A percentile compares a stretch with the other conserved stretches of the same genome.
Conservation (phyloP, 495 filamentous ascomycete species). For the Jackrogersella minutella region DNA sequence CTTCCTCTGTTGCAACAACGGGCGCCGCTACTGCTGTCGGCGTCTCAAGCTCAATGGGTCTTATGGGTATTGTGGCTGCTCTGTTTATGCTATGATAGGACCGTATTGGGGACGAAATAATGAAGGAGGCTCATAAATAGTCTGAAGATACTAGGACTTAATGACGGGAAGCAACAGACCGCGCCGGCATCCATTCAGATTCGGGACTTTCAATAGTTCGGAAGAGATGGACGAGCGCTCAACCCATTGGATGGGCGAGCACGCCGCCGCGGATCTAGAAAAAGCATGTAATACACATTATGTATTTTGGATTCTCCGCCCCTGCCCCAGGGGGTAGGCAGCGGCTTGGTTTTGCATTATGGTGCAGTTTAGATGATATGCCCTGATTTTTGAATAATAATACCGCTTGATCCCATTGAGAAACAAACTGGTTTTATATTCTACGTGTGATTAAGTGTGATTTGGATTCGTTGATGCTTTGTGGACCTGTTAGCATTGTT, state of each 20-base stretch:
- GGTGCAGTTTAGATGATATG: constrained; percentile 41
- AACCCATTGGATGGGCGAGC: constrained; percentile 29
- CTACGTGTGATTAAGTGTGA: not conserved
- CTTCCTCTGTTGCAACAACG: constrained; percentile 11
- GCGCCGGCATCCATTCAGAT: constrained; percentile 1
- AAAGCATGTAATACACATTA: constrained; percentile 10
- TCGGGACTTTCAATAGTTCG: constrained; percentile 11
- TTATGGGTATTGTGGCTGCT: constrained; percentile 44
- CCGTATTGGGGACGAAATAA: not conserved
- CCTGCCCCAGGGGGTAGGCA: constrained; percentile 31
- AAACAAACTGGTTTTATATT: not conserved
- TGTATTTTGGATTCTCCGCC: constrained; percentile 37
- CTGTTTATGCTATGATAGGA: constrained; percentile 49
- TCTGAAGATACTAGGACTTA: constrained; percentile 13
- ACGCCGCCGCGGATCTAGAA: constrained; percentile 20
- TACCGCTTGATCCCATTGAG: constrained; percentile 43
- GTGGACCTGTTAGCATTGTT: not conserved
- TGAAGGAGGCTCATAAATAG: not conserved
- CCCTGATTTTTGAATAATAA: constrained; percentile 39
- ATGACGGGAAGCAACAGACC: constrained; percentile 20
- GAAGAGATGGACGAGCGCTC: not conserved
- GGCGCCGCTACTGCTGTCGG: constrained; percentile 31
- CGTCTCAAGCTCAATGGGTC: constrained; percentile 40
- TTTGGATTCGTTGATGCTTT: no score
- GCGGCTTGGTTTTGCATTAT: constrained; percentile 29